Conservation (phyloP, 768 basidiomycete species). For the Mycena filopes region DNA sequence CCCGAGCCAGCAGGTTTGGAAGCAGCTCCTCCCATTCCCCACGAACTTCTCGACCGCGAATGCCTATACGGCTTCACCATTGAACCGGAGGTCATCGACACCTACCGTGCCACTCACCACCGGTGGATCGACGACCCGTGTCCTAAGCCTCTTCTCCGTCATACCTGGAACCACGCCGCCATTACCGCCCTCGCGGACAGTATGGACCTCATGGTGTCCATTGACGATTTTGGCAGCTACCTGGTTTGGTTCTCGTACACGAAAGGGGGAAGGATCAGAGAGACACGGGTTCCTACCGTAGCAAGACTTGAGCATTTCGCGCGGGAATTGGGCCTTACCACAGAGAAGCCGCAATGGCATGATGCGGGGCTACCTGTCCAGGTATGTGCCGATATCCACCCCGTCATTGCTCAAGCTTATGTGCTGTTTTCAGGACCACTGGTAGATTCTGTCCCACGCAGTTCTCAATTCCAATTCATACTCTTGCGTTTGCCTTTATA, state of each 20-base stretch:
- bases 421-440: background rate
- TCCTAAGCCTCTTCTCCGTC: background rate
- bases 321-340: slow-evolving; percentile 1
- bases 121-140: background rate
- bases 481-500: no score
- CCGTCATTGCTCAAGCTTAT: slow-evolving; percentile 3
- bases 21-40: slow-evolving; percentile 8
- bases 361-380: slow-evolving; percentile 6
- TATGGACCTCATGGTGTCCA: background rate
- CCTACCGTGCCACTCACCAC: background rate
- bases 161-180: background rate
- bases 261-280: background rate
- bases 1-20: background rate
- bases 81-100: background rate
- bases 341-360: slow-evolving; percentile 7
- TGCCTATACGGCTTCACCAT: slow-evolving; percentile 12
- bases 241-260: slow-evolving; percentile 14
- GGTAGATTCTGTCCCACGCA: no score
- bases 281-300: background rate
- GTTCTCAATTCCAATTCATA: no score
- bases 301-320: slow-evolving; percentile 9
- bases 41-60: slow-evolving; percentile 1
- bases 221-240: background rate
- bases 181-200: background rate
- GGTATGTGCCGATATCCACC: background rate